These are phyloP conservation scores for Scedosporium boydii DNA, from an alignment of 2,329 filamentous ascomycete genomes.

Conservation along the genomic window DNA sequence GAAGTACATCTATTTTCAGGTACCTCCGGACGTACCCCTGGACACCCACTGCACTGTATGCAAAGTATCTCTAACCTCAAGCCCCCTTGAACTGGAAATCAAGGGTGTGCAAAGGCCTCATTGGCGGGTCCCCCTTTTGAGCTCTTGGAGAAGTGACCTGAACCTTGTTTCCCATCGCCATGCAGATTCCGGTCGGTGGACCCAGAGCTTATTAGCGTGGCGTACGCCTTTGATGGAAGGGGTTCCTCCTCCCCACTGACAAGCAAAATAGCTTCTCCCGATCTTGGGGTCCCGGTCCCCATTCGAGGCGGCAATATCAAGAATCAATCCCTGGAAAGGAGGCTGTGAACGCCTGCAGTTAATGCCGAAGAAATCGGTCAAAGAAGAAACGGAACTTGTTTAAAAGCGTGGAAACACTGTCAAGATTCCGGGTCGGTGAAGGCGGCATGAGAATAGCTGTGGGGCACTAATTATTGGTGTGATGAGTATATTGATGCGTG, in stretches of 20 bases:
- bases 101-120: too few relatives aligned
- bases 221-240: neutral
- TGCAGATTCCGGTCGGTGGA: neutral
- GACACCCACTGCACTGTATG: too few relatives aligned
- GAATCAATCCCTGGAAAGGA: neutral
- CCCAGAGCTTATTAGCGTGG: neutral
- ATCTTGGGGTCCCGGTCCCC: neutral
- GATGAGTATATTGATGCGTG: too few relatives aligned
- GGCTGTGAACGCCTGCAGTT: neutral
- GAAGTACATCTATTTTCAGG: too few relatives aligned
- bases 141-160: too few relatives aligned
- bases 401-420: too few relatives aligned
- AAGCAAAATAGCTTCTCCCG: neutral
- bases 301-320: neutral
- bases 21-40: too few relatives aligned
- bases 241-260: neutral
- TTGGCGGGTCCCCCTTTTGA: too few relatives aligned
- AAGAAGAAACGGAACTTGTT: too few relatives aligned
- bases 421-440: too few relatives aligned
- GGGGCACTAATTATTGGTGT: neutral
- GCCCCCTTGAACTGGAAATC: too few relatives aligned
- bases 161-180: neutral
- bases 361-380: neutral
- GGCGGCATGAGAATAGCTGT: neutral
- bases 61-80: too few relatives aligned